Evolutionary conservation across 805 yeast species (phyloP).

Genomic region (Kluyveromyces aestuarii): DNA sequence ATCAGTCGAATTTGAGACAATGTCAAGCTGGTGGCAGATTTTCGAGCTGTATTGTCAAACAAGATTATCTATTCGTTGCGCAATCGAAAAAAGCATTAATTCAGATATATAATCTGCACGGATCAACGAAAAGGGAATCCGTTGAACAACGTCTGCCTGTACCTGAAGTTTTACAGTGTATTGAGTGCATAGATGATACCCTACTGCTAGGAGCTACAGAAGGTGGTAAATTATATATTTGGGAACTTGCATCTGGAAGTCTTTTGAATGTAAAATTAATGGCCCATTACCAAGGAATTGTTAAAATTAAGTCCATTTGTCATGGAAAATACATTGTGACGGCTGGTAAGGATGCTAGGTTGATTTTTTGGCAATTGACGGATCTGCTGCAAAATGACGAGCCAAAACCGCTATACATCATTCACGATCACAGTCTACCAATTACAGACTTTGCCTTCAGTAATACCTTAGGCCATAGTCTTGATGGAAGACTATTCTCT

Average conservation of each 20-base stretch:
- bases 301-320: conserved; percentile 45
- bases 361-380: conserved; percentile 59
- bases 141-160: conserved; percentile 74
- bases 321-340: conserved; percentile 63
- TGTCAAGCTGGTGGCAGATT: conserved; percentile 38
- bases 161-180: conserved; percentile 65
- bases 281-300: conserved; percentile 75
- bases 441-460: conserved; percentile 35
- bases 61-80: conserved; percentile 52
- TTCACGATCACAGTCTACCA: conserved; percentile 49
- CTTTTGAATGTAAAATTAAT: conserved; percentile 58
- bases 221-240: conserved; percentile 66
- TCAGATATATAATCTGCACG: conserved; percentile 52
- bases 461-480: conserved; percentile 31
- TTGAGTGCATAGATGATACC: conserved; percentile 20
- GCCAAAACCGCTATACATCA: conserved; percentile 47
- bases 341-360: conserved; percentile 76
- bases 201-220: conserved; percentile 53
- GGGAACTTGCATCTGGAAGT: conserved; percentile 79
- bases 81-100: conserved; percentile 65
- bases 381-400: conserved; percentile 41
- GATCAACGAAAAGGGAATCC: conserved; percentile 33
- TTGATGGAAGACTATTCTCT: conserved; percentile 58
- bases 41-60: conserved; percentile 47
- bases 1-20: conserved; percentile 25